Evolutionary conservation across 2,329 filamentous ascomycete species (phyloP), one percentile per base, ranked within the genome.

Genomic region (Diplodia intermedia): DNA sequence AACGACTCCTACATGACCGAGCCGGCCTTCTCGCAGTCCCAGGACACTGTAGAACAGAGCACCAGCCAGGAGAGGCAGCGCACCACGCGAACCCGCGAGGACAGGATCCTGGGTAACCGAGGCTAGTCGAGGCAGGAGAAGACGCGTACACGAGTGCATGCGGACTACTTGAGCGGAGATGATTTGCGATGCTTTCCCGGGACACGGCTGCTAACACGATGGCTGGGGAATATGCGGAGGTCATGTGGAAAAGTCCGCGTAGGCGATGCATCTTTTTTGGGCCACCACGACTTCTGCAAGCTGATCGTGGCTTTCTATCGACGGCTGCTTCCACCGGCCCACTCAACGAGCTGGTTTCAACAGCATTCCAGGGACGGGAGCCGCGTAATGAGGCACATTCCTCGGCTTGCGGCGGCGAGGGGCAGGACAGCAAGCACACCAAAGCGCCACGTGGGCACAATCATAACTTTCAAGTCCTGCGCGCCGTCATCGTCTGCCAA

Each of bases 51-150:
- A 26, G 57, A 69, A 23, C 61, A 67, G 50, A 69, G 65, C 43
- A 52, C 29, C 18, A 26, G 14, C 12, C 57, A 62, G 23, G 57
- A 62, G 15, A 49, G 57, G 20, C 57, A 50, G 43, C 15, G 57
- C 7, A 14, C 57, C 14, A 29, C 65, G 20, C 55, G 66, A 52
- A 67, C 68, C 15, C 54, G 68, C 20, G 68, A 70, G 14, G 65
- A 70, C 18, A 66, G 69, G 29, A 68, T 70, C 38, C 63, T 69
- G 68, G 69, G 69, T 12, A 52, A 52, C 33, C 15, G 43, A 47
- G 43, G 43, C 43, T 47, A 47, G 43, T 20, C 62, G 52, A 63
- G 66, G 38, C 38, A 43, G 12, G 40, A 47, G 56, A 26, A 6
- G 14, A 23, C n/a, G 8, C 36, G 38, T 18, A 43, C 6, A 18